phyloP scores from a whole-genome alignment of 768 basidiomycete genomes.

The Porphyrellus cyaneotinctus region DNA sequence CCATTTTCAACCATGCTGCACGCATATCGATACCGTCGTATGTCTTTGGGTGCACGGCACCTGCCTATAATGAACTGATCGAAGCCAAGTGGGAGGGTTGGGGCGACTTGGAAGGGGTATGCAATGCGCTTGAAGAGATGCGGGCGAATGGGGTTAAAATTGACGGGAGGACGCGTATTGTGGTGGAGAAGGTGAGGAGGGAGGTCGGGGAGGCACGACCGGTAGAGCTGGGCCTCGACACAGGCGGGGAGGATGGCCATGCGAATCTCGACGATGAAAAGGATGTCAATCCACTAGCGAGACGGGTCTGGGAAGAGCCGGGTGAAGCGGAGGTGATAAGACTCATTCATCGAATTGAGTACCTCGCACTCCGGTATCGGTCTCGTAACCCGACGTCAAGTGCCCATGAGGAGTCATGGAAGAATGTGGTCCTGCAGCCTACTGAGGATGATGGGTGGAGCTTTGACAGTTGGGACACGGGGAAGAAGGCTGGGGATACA shows the following conservation, averaged over 20 bases:
- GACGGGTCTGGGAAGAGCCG: conserved; percentile 40
- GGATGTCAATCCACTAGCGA: conserved; percentile 33
- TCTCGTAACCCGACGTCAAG: conserved; percentile 10
- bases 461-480: conserved; percentile 45
- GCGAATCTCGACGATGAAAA: background rate
- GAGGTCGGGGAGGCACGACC: conserved; percentile 56
- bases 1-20: conserved; percentile 78
- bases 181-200: conserved; percentile 61
- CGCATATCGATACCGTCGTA: conserved; percentile 74
- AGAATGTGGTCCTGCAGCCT: conserved; percentile 31
- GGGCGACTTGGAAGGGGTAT: conserved; percentile 75
- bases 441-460: conserved; percentile 40
- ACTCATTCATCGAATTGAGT: conserved; percentile 51
- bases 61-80: conserved; percentile 85
- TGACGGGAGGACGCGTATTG: conserved; percentile 54
- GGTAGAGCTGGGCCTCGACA: conserved; percentile 36
- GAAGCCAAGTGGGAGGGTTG: conserved; percentile 81
- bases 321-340: conserved; percentile 50
- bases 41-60: conserved; percentile 85
- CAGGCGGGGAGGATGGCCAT: background rate
- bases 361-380: conserved; percentile 29
- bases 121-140: conserved; percentile 78
- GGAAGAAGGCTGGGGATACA: background rate
- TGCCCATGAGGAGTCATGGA: conserved; percentile 40
- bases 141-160: conserved; percentile 66